phyloP scores from a whole-genome alignment of 2,329 filamentous ascomycete species.

The Diaporthe amygdali region DNA sequence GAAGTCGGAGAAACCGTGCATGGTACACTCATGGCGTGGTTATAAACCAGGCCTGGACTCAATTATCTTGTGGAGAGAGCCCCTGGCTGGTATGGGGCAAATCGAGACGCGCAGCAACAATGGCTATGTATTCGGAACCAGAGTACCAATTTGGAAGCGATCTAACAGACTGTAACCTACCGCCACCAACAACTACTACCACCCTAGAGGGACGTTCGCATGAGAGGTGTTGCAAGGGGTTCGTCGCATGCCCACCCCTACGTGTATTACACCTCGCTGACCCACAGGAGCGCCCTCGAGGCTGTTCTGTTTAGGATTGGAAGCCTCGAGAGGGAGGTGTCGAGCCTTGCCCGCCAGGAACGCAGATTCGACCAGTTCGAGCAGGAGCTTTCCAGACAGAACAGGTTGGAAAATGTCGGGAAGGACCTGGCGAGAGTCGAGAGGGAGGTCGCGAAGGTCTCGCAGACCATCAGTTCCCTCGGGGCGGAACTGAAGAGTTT shows the following conservation, averaged over 20 bases:
- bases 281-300: background rate
- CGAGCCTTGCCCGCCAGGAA: background rate
- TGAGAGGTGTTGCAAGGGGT: background rate
- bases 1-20: background rate
- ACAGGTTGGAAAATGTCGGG: background rate
- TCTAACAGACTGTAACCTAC: background rate
- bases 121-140: background rate
- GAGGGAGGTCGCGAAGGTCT: background rate
- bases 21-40: background rate
- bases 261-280: background rate
- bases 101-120: background rate
- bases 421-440: background rate
- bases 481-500: background rate
- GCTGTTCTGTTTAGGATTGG: background rate
- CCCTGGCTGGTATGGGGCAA: background rate
- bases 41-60: background rate
- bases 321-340: background rate
- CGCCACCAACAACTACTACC: background rate
- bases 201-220: background rate
- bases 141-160: background rate
- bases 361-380: background rate
- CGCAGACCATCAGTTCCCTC: background rate
- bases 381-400: background rate
- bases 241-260: background rate
- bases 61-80: background rate